Percentiles rank a stretch among this genome's conserved stretches.
Conservation (phyloP, 1,139 yeast species). For the Nakaseomyces sp. region DNA sequence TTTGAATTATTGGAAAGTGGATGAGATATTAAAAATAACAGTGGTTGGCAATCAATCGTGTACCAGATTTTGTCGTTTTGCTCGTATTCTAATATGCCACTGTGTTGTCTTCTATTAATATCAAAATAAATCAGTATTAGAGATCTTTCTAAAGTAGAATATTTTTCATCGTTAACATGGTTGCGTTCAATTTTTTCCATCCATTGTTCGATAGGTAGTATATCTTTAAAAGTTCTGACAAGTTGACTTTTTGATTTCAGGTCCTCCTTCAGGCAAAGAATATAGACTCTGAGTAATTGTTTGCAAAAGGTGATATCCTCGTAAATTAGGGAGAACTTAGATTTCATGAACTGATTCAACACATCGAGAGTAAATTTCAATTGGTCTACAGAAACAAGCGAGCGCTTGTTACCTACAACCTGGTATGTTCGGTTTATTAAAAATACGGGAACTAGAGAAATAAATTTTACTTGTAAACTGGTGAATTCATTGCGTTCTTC, state of each 20-base stretch:
- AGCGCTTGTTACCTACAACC: constrained; percentile 4
- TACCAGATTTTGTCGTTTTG: constrained; percentile 12
- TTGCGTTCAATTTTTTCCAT: background rate
- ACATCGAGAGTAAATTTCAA: constrained; percentile 16
- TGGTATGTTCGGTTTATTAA: constrained; percentile 9
- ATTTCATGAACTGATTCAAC: constrained; percentile 15
- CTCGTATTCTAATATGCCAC: constrained; percentile 8
- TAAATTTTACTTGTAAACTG: constrained; percentile 14
- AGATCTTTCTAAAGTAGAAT: constrained; percentile 11
- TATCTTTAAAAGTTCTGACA: constrained; percentile 10
- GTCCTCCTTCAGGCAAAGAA: constrained; percentile 11
- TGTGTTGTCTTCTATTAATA: constrained; percentile 14
- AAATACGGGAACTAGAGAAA: constrained; percentile 15
- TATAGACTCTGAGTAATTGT: constrained; percentile 19
- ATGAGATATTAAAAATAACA: constrained; percentile 8
- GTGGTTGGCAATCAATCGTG: constrained; percentile 8
- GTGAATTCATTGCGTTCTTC: constrained; percentile 6
- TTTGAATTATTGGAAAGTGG: constrained; percentile 15
- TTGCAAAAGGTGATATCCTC: constrained; percentile 17
- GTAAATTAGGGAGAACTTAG: constrained; percentile 7
- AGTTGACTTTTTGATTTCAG: background rate
- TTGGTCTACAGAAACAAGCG: constrained; percentile 12
- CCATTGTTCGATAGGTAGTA: constrained; percentile 19
- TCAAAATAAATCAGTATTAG: constrained; percentile 20
- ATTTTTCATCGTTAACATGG: background rate